Evolutionary conservation across 257 asterid species (phyloP).

Genomic region (Prunella vulgaris): DNA sequence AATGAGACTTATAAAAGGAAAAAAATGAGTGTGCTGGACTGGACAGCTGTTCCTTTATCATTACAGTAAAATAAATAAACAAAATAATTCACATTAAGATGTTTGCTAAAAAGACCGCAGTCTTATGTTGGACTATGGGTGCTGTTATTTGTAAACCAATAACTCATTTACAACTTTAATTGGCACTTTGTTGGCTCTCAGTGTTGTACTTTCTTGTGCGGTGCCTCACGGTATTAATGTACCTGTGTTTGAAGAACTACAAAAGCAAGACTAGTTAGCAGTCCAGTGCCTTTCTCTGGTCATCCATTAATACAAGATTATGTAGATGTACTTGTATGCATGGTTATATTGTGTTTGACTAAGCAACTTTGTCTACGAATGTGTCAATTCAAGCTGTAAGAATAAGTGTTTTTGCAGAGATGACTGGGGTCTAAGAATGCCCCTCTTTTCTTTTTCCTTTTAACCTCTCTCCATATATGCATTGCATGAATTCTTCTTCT

Average conservation of each 20-base stretch:
- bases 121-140: conserved; percentile 2
- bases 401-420: background rate
- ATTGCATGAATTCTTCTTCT: background rate
- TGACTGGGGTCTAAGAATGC: conserved; percentile 1
- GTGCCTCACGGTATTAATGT: conserved; percentile 3
- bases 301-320: background rate
- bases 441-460: background rate
- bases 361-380: background rate
- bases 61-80: background rate
- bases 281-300: background rate
- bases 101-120: background rate
- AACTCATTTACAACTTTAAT: background rate
- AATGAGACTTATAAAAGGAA: conserved; percentile 10
- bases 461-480: background rate
- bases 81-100: background rate
- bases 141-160: background rate
- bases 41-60: background rate
- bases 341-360: background rate
- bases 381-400: background rate
- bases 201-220: background rate
- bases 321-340: background rate
- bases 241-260: conserved; percentile 3
- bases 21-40: background rate
- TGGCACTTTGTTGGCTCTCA: background rate
- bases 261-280: background rate